Evolutionary conservation across 805 yeast genomes (phyloP), one percentile per base, ranked within the genome.

Genomic region (Spathaspora passalidarum): DNA sequence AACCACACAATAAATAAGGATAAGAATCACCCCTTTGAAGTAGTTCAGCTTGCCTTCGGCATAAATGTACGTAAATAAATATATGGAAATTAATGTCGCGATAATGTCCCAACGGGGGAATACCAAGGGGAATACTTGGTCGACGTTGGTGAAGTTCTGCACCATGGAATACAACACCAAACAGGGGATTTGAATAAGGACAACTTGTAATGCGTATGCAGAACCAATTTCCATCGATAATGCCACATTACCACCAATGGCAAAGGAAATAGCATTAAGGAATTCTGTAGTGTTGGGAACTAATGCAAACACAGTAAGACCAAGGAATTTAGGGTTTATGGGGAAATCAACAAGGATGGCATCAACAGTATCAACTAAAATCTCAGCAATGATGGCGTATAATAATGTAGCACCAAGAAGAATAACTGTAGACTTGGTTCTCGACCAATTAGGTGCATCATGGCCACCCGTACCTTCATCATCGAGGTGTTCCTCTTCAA

Each of bases 241-340:
- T 0, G 99, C 96, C 45, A 94, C 96, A 55, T 94, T 94, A 1
- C 99, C 99, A 55, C 92, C 82, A 55, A 89, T 81, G 0, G 99
- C 99, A 71, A 94, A 94, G 20, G 97, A 90, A 47, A 94, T 91
- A 56, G 98, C 99, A 66, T 94, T 94, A 48, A 94, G 77, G 57
- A 94, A 94, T 67, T 94, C 99, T 0, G 99, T 94, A 5, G 98
- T 89, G 60, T 91, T 94, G 10, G 99, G 99, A 21, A 94, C 97
- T 38, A 94, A 71, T 0, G 99, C 98, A 69, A 94, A 94, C 1
- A 94, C 86, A 0, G 98, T 92, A 54, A 94, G 75, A 5, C 99
- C 99, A 36, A 94, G 73, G 60, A 94, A 83, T 60, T 94, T 92
- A 16, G 96, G 96, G 56, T 87, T 80, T 43, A 94, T 81, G n/a